Evolutionary conservation across 176 grass and related monocot species (phyloP).

Genomic region (maize (Zea mays)): DNA sequence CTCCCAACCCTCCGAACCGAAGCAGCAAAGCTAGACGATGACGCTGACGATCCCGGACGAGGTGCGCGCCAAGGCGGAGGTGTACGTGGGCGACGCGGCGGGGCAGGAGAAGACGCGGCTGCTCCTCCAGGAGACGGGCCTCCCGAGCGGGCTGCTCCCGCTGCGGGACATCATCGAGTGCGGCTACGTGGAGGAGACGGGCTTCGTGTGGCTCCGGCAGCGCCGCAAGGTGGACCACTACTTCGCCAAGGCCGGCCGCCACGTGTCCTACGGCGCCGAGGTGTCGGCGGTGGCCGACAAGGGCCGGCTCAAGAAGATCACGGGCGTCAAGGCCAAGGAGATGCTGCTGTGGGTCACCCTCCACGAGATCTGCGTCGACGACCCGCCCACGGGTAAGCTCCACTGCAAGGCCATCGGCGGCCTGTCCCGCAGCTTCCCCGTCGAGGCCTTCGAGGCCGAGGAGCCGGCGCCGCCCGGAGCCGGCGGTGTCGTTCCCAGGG

Average conservation of each 20-base stretch:
- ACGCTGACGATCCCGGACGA: conserved; percentile 49
- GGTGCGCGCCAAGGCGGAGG: conserved; percentile 60
- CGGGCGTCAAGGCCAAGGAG: conserved; percentile 90
- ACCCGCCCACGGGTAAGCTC: conserved; percentile 20
- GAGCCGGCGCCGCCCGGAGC: no score
- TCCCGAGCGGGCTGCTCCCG: conserved; percentile 57
- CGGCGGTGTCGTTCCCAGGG: no score
- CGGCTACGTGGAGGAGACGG: conserved; percentile 73
- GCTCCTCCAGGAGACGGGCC: conserved; percentile 56
- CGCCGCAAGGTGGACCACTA: conserved; percentile 71
- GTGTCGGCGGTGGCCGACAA: conserved; percentile 63
- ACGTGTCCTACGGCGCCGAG: conserved; percentile 65
- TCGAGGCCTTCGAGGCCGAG: conserved; percentile 46
- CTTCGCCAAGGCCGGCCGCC: conserved; percentile 60
- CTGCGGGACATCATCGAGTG: conserved; percentile 79
- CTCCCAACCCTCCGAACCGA: no score
- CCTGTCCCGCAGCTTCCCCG: conserved; percentile 50
- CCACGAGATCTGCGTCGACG: conserved; percentile 66
- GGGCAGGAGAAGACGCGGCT: conserved; percentile 61
- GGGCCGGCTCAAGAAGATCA: conserved; percentile 59
- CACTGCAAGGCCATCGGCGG: conserved; percentile 52
- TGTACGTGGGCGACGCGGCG: conserved; percentile 69
- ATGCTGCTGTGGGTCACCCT: conserved; percentile 72
- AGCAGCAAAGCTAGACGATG: not conserved
- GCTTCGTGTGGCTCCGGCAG: conserved; percentile 85